A percentile compares a stretch with the other conserved stretches of the same genome.
phyloP scores from a whole-genome alignment of 148 eudicot genomes.

The Salicornia ramosissima region DNA sequence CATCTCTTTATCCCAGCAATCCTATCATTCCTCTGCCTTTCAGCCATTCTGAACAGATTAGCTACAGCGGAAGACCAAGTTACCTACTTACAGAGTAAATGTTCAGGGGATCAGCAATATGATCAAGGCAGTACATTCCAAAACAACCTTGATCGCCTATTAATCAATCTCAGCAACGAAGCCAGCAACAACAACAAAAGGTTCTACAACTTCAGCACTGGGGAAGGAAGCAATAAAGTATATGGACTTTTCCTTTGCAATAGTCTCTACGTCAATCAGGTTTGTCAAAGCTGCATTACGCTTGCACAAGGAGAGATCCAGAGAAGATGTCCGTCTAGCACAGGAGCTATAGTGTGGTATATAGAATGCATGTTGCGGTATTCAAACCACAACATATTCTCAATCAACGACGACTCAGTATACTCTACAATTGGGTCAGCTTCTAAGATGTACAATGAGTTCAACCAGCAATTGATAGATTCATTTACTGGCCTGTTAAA shows the following conservation, averaged over 20 bases:
- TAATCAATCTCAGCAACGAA: slow-evolving; percentile 20
- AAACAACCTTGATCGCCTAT: slow-evolving; percentile 17
- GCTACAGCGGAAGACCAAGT: slow-evolving; percentile 18
- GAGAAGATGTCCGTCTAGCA: slow-evolving; percentile 15
- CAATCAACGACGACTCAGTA: slow-evolving; percentile 12
- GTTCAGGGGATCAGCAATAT: slow-evolving; percentile 11
- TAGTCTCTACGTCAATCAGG: slow-evolving; percentile 10
- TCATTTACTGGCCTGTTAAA: slow-evolving; percentile 16
- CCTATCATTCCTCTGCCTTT: not conserved
- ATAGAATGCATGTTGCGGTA: slow-evolving; percentile 27
- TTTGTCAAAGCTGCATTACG: slow-evolving; percentile 19
- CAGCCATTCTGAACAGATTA: slow-evolving; percentile 6
- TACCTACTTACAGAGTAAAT: slow-evolving; percentile 17
- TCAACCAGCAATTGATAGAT: slow-evolving; percentile 18
- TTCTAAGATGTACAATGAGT: slow-evolving; percentile 9
- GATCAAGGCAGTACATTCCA: slow-evolving; percentile 10
- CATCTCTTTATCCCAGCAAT: not conserved
- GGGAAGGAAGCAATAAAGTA: slow-evolving; percentile 18
- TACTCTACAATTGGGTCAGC: not conserved
- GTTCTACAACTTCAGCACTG: slow-evolving; percentile 16
- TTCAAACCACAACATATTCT: slow-evolving; percentile 21
- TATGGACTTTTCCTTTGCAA: slow-evolving; percentile 28
- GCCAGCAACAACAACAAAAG: slow-evolving; percentile 11
- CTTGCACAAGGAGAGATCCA: slow-evolving; percentile 21
- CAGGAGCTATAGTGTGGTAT: slow-evolving; percentile 26